These are phyloP conservation scores for Taiozyma onychis DNA, from an alignment of 1,139 yeast genomes.

Conservation along the genomic window DNA sequence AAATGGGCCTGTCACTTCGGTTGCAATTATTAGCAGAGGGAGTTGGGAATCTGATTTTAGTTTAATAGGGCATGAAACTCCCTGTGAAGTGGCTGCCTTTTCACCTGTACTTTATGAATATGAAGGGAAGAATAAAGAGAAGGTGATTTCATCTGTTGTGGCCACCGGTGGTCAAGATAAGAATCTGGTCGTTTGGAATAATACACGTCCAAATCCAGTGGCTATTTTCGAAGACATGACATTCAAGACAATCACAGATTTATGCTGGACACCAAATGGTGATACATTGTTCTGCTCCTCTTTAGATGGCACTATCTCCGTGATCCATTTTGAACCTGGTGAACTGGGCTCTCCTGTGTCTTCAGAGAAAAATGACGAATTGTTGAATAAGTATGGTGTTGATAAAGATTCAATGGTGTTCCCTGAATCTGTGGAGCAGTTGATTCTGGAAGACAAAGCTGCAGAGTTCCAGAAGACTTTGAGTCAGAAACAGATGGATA, in stretches of 20 bases:
- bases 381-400: conserved; percentile 80
- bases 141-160: conserved; percentile 39
- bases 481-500: conserved; percentile 33
- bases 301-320: conserved; percentile 77
- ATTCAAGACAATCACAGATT: conserved; percentile 61
- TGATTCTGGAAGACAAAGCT: conserved; percentile 63
- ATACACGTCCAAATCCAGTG: conserved; percentile 53
- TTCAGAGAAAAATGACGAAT: conserved; percentile 57
- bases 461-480: conserved; percentile 25
- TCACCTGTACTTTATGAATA: conserved; percentile 63
- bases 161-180: conserved; percentile 83
- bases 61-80: conserved; percentile 92
- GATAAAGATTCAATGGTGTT: conserved; percentile 78
- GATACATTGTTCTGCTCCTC: conserved; percentile 65
- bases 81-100: conserved; percentile 90
- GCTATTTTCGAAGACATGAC: conserved; percentile 60
- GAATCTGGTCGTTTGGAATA: conserved; percentile 67
- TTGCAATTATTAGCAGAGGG: conserved; percentile 84
- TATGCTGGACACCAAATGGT: conserved; percentile 80
- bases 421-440: conserved; percentile 83
- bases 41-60: conserved; percentile 88
- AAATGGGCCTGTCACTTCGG: conserved; percentile 92
- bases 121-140: conserved; percentile 13
- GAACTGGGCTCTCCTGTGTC: conserved; percentile 77
- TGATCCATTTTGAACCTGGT: conserved; percentile 56